Conservation (phyloP, 1,139 yeast genomes). For the Meyerozyma carpophila region DNA sequence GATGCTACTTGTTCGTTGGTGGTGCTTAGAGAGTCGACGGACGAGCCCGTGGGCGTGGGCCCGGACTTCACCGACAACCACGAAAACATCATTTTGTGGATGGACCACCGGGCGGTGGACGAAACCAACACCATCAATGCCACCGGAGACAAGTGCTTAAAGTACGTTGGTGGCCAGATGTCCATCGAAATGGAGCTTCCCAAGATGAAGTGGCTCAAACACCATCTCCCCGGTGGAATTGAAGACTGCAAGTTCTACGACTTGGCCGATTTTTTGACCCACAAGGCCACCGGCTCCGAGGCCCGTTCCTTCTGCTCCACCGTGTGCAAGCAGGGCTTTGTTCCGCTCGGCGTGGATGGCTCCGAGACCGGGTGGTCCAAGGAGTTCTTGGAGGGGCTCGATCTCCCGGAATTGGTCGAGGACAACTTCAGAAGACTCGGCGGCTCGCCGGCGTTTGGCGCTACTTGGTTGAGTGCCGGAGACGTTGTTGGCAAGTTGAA, state of each 20-base stretch:
- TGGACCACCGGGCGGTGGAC: constrained; percentile 95
- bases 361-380: constrained; percentile 86
- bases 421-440: constrained; percentile 78
- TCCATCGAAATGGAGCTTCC: constrained; percentile 98
- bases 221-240: constrained; percentile 68
- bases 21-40: constrained; percentile 60
- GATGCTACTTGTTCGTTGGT: constrained; percentile 97
- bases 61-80: constrained; percentile 72
- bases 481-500: constrained; percentile 74
- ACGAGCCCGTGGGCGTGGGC: constrained; percentile 81
- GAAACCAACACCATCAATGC: constrained; percentile 80
- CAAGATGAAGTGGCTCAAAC: constrained; percentile 93
- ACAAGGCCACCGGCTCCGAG: constrained; percentile 81
- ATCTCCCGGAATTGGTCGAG: constrained; percentile 69
- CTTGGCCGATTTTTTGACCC: constrained; percentile 85
- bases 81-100: constrained; percentile 90
- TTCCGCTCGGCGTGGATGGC: constrained; percentile 86
- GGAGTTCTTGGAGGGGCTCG: constrained; percentile 64
- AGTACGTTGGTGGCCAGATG: constrained; percentile 96
- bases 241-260: constrained; percentile 79
- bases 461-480: constrained; percentile 79
- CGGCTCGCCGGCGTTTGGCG: constrained; percentile 71
- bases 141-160: constrained; percentile 70
- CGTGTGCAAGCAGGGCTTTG: constrained; percentile 93
- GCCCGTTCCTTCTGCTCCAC: constrained; percentile 85